Conservation (phyloP, 1,284 basidiomycete species). For the Gomphus sp. region DNA sequence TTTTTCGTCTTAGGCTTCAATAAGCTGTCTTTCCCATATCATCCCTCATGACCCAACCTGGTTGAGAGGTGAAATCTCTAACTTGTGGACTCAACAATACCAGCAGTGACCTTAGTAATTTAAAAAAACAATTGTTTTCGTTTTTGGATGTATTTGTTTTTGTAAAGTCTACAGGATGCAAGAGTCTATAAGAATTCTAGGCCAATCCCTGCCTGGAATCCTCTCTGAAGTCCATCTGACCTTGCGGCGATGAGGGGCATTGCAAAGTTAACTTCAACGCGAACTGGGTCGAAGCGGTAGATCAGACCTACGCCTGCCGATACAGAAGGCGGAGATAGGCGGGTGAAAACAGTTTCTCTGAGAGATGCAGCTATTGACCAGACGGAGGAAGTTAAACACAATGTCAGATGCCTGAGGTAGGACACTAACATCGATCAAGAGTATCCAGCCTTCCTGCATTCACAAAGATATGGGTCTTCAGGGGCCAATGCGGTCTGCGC, state of each 20-base stretch:
- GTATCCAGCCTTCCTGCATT: conserved; percentile 80
- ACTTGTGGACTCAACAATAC: too few relatives aligned
- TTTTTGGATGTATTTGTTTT: too few relatives aligned
- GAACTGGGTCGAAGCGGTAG: conserved; percentile 77
- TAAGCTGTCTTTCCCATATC: too few relatives aligned
- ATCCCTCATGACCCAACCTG: too few relatives aligned
- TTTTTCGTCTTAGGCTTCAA: too few relatives aligned
- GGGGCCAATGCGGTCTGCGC: conserved; percentile 73
- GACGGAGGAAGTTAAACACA: background rate
- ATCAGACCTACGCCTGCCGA: conserved; percentile 88
- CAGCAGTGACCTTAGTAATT: too few relatives aligned
- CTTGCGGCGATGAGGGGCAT: conserved; percentile 75
- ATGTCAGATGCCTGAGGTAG: background rate
- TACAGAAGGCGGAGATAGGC: conserved; percentile 48
- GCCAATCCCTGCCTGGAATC: conserved; percentile 89
- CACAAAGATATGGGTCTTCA: conserved; percentile 79
- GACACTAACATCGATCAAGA: background rate
- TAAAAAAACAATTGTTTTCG: too few relatives aligned
- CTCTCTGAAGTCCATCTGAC: conserved; percentile 72
- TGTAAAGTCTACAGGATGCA: too few relatives aligned
- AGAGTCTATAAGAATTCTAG: conserved; percentile 63
- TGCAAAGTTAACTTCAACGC: conserved; percentile 89
- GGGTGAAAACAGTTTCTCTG: conserved; percentile 27
- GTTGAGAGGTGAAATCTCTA: too few relatives aligned
- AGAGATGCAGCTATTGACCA: conserved; percentile 28